Conservation (phyloP, 176 grass and related monocot genomes). For the Aegilops longissima region DNA sequence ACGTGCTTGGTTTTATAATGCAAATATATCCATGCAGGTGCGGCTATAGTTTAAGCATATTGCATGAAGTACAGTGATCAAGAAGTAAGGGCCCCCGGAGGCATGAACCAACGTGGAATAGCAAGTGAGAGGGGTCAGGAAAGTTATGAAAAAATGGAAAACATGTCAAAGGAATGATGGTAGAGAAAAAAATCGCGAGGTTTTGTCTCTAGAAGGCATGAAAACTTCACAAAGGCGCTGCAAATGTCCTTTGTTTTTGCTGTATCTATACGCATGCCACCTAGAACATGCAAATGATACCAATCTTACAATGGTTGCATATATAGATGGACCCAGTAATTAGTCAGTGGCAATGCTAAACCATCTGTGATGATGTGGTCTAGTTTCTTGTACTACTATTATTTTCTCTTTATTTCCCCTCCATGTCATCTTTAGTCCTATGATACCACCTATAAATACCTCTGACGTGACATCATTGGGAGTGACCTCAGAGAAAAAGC, state of each 20-base stretch:
- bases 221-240: not conserved
- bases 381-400: not conserved
- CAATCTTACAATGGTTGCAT: not conserved
- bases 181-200: not conserved
- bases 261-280: not conserved
- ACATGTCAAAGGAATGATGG: not conserved
- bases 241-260: not conserved
- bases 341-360: no score
- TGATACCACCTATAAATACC: not conserved
- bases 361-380: not conserved
- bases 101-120: no score
- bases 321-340: no score
- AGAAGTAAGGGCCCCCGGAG: not conserved
- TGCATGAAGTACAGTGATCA: constrained; percentile 4
- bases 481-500: not conserved
- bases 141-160: not conserved
- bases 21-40: not conserved
- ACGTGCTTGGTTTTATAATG: not conserved
- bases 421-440: not conserved
- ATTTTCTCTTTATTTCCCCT: not conserved
- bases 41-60: not conserved
- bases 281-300: not conserved
- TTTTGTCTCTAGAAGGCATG: not conserved
- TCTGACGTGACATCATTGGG: not conserved
- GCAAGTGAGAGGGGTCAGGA: no score